Conservation (phyloP, 352 stramenopile species). For the Phytophthora pisi region DNA sequence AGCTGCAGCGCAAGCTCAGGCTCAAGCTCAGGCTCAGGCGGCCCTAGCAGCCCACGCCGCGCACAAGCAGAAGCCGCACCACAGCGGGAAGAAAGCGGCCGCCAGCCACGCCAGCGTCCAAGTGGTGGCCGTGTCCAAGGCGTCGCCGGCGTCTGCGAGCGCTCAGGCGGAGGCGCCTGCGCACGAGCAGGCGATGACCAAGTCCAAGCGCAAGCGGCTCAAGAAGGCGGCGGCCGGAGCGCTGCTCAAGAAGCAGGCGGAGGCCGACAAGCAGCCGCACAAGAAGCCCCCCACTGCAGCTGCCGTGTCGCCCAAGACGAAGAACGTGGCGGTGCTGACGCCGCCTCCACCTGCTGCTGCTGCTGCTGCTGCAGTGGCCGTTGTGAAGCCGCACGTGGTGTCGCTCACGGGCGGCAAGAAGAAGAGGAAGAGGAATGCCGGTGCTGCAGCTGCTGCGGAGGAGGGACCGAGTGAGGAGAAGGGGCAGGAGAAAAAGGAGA, state of each 20-base stretch:
- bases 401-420: constrained; percentile 32
- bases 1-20: background rate
- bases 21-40: too few relatives aligned
- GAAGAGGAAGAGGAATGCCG: constrained; percentile 8
- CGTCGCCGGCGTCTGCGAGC: background rate
- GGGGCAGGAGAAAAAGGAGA: constrained; percentile 3
- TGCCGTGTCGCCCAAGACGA: constrained; percentile 7
- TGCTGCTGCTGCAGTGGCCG: background rate
- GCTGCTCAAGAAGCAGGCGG: constrained; percentile 27
- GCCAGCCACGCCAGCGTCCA: constrained; percentile 18
- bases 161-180: background rate
- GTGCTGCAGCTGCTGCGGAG: background rate
- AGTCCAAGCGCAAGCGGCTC: constrained; percentile 37
- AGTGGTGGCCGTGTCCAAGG: constrained; percentile 9
- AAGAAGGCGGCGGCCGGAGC: constrained; percentile 12
- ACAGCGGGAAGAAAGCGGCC: constrained; percentile 26
- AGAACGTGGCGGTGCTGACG: constrained; percentile 16
- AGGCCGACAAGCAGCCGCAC: constrained; percentile 2
- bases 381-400: constrained; percentile 24
- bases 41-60: background rate
- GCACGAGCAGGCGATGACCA: constrained; percentile 26
- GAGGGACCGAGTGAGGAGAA: too few relatives aligned
- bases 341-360: background rate
- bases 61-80: constrained; percentile 13
- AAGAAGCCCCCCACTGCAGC: constrained; percentile 10